Percentiles rank a stretch among this genome's conserved stretches.
Conservation (phyloP, 768 basidiomycete genomes). For the Solioccasus polychromus region DNA sequence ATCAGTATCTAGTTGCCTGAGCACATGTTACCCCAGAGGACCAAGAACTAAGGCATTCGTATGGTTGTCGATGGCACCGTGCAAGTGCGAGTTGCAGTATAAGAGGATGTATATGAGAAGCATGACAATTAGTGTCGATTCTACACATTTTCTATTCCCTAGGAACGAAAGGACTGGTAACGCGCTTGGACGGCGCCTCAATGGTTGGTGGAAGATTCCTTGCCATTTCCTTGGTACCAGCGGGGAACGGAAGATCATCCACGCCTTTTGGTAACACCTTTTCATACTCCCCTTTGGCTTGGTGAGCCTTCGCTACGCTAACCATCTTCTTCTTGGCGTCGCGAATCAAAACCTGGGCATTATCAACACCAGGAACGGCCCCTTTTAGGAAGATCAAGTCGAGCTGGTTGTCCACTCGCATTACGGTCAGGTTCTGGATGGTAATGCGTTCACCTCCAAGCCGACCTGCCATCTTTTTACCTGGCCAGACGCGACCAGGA, state of each 20-base stretch:
- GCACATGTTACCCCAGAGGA: too few relatives aligned
- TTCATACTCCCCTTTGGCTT: constrained; percentile 69
- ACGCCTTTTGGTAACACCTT: constrained; percentile 82
- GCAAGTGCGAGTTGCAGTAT: too few relatives aligned
- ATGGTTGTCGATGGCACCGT: too few relatives aligned
- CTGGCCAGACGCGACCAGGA: constrained; percentile 93
- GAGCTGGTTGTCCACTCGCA: constrained; percentile 81
- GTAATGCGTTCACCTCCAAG: constrained; percentile 85
- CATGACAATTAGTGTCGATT: constrained; percentile 4
- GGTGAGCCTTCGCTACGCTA: constrained; percentile 58
- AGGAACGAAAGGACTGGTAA: constrained; percentile 78
- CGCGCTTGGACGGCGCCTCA: constrained; percentile 67
- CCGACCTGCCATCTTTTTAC: constrained; percentile 97
- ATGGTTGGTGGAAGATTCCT: constrained; percentile 61
- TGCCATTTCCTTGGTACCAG: constrained; percentile 78
- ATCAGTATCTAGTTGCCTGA: too few relatives aligned
- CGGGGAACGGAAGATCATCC: constrained; percentile 86
- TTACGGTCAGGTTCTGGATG: constrained; percentile 82
- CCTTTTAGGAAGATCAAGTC: constrained; percentile 91
- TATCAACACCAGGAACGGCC: constrained; percentile 86
- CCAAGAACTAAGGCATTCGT: too few relatives aligned
- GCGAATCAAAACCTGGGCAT: constrained; percentile 78
- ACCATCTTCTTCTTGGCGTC: constrained; percentile 89
- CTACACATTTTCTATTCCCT: constrained; percentile 45
- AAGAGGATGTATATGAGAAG: constrained; percentile 3